Percentiles rank a stretch among this genome's conserved stretches.
Conservation (phyloP, 345 rosid species). For the Rhodamnia rubescens region DNA sequence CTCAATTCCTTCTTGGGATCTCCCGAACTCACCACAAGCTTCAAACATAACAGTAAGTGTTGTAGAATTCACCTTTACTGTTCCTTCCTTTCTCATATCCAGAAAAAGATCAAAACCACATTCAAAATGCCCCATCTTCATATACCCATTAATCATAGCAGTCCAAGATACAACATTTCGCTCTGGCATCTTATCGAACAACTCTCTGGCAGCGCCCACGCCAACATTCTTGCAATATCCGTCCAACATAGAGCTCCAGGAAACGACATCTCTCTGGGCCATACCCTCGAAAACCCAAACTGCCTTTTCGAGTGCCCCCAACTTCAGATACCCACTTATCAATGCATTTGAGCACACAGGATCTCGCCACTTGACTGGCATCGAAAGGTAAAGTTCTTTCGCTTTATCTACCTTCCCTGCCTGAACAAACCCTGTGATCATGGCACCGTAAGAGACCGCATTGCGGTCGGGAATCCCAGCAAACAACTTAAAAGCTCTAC, state of each 20-base stretch:
- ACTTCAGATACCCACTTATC: constrained; percentile 57
- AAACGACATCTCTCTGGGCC: constrained; percentile 51
- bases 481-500: constrained; percentile 36
- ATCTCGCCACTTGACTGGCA: constrained; percentile 44
- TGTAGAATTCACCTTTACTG: constrained; percentile 36
- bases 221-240: constrained; percentile 62
- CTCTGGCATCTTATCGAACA: constrained; percentile 45
- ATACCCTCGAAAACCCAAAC: constrained; percentile 41
- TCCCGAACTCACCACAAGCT: constrained; percentile 38
- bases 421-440: constrained; percentile 59
- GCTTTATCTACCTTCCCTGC: constrained; percentile 51
- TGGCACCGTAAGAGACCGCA: constrained; percentile 52
- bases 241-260: constrained; percentile 66
- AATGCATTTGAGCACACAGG: constrained; percentile 62
- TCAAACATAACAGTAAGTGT: constrained; percentile 53
- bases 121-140: constrained; percentile 41
- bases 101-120: constrained; percentile 54
- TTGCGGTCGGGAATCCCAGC: constrained; percentile 30
- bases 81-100: constrained; percentile 49
- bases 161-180: constrained; percentile 80
- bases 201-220: constrained; percentile 33
- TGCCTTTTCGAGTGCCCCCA: constrained; percentile 42
- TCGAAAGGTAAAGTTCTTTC: constrained; percentile 24
- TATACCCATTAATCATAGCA: constrained; percentile 64
- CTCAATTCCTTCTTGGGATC: constrained; percentile 41